These are phyloP conservation scores for Saccharomyces hybrid DNA, from an alignment of 1,139 yeast genomes.

Conservation along the genomic window DNA sequence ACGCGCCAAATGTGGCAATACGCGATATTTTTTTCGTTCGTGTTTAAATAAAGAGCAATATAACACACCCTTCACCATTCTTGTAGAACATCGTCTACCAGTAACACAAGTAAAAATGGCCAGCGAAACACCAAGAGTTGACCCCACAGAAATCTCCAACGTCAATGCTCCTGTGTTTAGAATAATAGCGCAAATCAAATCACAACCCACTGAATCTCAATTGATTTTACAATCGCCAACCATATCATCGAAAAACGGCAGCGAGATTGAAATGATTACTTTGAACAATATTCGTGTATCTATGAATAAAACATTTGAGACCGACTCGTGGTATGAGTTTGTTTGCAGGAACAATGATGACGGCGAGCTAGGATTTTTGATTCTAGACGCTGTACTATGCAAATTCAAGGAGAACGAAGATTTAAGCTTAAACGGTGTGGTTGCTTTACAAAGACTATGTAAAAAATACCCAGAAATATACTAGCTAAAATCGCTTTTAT, in stretches of 20 bases:
- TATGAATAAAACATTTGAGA: constrained; percentile 20
- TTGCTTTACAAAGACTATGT: constrained; percentile 26
- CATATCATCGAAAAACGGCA: constrained; percentile 6
- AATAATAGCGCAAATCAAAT: constrained; percentile 27
- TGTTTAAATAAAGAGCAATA: neutral
- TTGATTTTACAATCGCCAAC: constrained; percentile 25
- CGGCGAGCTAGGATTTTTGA: constrained; percentile 29
- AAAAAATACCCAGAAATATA: constrained; percentile 29
- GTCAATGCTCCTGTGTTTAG: constrained; percentile 26
- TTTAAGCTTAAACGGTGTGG: constrained; percentile 28
- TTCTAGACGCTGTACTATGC: constrained; percentile 28
- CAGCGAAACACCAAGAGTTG: constrained; percentile 30
- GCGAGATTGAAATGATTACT: constrained; percentile 25
- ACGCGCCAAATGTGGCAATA: neutral
- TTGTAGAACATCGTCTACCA: neutral
- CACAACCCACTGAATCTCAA: constrained; percentile 27
- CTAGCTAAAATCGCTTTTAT: constrained; percentile 2
- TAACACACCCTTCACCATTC: neutral
- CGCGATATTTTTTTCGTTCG: neutral
- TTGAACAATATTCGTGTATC: constrained; percentile 24
- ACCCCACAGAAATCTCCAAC: constrained; percentile 25
- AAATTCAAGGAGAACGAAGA: constrained; percentile 23
- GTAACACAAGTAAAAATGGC: constrained; percentile 17
- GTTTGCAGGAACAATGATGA: constrained; percentile 29
- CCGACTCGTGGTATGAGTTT: constrained; percentile 29